Evolutionary conservation across 805 yeast species (phyloP).

Genomic region (Candida parachauliodes): DNA sequence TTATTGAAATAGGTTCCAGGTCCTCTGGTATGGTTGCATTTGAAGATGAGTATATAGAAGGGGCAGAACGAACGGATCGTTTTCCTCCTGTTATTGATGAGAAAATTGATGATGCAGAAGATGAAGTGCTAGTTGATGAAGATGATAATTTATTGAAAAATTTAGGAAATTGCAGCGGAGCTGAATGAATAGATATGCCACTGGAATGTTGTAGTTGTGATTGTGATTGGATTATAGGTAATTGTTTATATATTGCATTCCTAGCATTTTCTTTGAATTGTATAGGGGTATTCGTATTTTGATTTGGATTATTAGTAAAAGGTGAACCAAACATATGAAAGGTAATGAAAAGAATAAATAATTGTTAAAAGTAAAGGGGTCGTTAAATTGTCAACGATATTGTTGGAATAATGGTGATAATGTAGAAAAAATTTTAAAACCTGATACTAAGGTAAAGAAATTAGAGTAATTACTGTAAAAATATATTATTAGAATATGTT

Average conservation of each 20-base stretch:
- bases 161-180: slow-evolving; percentile 29
- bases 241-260: slow-evolving; percentile 41
- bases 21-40: slow-evolving; percentile 46
- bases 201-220: too few relatives aligned
- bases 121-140: slow-evolving; percentile 27
- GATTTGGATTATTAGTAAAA: slow-evolving; percentile 21
- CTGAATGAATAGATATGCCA: slow-evolving; percentile 36
- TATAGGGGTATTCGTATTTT: slow-evolving; percentile 29
- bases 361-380: too few relatives aligned
- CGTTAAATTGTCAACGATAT: too few relatives aligned
- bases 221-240: slow-evolving; percentile 18
- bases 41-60: slow-evolving; percentile 37
- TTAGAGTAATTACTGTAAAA: too few relatives aligned
- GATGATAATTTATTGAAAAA: slow-evolving; percentile 13
- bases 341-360: not conserved
- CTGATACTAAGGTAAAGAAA: too few relatives aligned
- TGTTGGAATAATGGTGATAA: too few relatives aligned
- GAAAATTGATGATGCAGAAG: slow-evolving; percentile 29
- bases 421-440: too few relatives aligned
- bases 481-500: too few relatives aligned
- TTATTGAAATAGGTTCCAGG: slow-evolving; percentile 37
- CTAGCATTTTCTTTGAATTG: slow-evolving; percentile 42
- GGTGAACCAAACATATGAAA: slow-evolving; percentile 28
- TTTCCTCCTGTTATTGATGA: slow-evolving; percentile 22
- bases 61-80: slow-evolving; percentile 41